Evolutionary conservation across 106 monocot species (phyloP), one percentile per base, ranked within the genome.

Genomic region (Alisma plantagoaquatica): DNA sequence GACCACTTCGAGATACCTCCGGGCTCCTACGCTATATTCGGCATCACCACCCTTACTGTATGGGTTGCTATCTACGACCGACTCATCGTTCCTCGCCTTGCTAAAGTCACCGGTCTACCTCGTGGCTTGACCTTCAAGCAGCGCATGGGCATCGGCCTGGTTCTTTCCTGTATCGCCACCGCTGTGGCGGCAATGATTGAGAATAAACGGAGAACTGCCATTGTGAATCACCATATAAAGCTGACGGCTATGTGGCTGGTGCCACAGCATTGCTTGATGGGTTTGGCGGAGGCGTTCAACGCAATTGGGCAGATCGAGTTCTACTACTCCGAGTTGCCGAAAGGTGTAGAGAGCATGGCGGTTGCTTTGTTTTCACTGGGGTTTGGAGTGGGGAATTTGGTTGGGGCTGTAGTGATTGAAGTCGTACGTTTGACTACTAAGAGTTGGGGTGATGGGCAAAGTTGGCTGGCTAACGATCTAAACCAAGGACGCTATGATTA

Each of bases 11-110:
- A 54, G 25, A 53, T 70, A 16, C 70, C 75, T 4, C 65, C 75
- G 12, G 75, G 70, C 1, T 42, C 75, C 14, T 29, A 70, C 7
- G 68, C 68, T 32, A 64, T 57, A 47, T 64, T 70, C 24, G 47
- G 49, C 33, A 35, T 56, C 33, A 11, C 65, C 12, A 53, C 75
- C 18, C 46, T 64, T 3, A 47, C 54, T 15, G 31, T 29, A 23
- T 76, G 64, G 46, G 41, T 76, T 24, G 60, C 68, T 18, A 58
- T 68, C 53, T 73, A 77, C 33, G 71, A 77, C 49, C 66, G 66
- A 4, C n/a, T 71, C 26, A 5, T 77, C 15, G 57, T 77, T 10
- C 77, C 77, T 0, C 12, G 53, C 0, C 26, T 51, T 29, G 27
- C 71, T 53, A 61, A 30, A 8, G 30, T 67, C 15, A 41, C 38